phyloP scores from a whole-genome alignment of 139 green algal genomes.

The Chlorella sp. region DNA sequence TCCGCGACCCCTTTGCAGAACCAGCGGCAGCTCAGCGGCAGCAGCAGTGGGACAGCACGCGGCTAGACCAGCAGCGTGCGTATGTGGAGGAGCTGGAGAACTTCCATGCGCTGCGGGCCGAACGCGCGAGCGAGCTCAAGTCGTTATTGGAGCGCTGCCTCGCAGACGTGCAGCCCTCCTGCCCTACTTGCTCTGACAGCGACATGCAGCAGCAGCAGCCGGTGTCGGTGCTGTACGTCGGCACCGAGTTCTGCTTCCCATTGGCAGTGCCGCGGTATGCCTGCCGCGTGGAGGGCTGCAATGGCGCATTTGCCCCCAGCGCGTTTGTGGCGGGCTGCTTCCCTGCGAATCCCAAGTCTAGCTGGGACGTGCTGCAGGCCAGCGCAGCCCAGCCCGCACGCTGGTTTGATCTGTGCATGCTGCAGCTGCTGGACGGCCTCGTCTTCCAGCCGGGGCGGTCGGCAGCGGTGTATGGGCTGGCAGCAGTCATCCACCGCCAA shows the following conservation, averaged over 20 bases:
- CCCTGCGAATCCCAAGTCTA: background rate
- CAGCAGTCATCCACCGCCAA: background rate
- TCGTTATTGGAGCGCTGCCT: background rate
- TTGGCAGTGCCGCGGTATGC: background rate
- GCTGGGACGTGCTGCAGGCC: background rate
- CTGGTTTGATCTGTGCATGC: background rate
- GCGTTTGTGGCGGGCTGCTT: background rate
- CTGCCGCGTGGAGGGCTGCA: background rate
- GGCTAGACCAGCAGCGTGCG: background rate
- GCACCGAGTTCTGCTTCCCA: background rate
- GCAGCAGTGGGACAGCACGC: background rate
- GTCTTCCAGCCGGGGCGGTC: background rate
- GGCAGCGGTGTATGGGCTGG: background rate
- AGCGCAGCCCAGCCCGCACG: background rate
- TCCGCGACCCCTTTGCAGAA: background rate
- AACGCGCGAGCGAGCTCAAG: background rate
- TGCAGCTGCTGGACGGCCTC: background rate
- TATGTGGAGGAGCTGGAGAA: background rate
- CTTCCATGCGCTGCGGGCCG: background rate
- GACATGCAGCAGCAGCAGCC: slow-evolving; percentile 5
- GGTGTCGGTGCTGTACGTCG: background rate
- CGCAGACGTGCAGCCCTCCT: background rate
- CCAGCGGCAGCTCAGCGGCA: background rate
- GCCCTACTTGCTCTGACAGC: background rate
- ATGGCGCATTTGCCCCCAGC: background rate